phyloP scores from a whole-genome alignment of 2,329 filamentous ascomycete species.

The Exophiala alcalophila region DNA sequence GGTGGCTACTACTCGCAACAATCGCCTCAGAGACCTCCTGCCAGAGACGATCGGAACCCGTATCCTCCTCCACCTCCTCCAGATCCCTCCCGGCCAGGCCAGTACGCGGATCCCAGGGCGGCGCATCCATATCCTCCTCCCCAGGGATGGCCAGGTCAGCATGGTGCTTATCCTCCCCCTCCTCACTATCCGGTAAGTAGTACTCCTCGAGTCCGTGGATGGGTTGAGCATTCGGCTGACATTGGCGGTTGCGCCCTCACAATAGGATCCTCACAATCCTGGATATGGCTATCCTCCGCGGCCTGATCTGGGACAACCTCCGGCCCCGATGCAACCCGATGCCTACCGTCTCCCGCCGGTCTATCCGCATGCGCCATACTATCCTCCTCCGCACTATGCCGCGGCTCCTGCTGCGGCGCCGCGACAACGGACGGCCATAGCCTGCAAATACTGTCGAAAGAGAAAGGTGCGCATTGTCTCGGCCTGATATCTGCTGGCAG shows the following conservation, averaged over 20 bases:
- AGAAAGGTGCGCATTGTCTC: constrained; percentile 45
- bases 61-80: constrained; percentile 29
- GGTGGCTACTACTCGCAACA: constrained; percentile 28
- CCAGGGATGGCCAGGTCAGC: constrained; percentile 33
- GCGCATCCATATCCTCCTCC: constrained; percentile 35
- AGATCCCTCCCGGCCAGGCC: constrained; percentile 46
- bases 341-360: constrained; percentile 45
- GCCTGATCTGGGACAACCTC: constrained; percentile 39
- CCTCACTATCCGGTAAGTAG: constrained; percentile 40
- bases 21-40: constrained; percentile 21
- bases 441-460: constrained; percentile 51
- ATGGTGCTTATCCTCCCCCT: constrained; percentile 30
- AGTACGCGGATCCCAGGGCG: constrained; percentile 44
- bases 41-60: constrained; percentile 25
- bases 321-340: constrained; percentile 38
- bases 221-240: constrained; percentile 12
- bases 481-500: not conserved
- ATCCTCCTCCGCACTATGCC: constrained; percentile 40
- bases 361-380: constrained; percentile 36
- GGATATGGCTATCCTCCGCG: constrained; percentile 37
- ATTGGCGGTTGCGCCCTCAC: no score
- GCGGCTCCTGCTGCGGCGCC: constrained; percentile 44
- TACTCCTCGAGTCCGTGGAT: not conserved
- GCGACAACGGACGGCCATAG: constrained; percentile 51
- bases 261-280: constrained; percentile 28